phyloP scores from a whole-genome alignment of 2,329 filamentous ascomycete genomes.

The Akanthomyces dipterigenus region DNA sequence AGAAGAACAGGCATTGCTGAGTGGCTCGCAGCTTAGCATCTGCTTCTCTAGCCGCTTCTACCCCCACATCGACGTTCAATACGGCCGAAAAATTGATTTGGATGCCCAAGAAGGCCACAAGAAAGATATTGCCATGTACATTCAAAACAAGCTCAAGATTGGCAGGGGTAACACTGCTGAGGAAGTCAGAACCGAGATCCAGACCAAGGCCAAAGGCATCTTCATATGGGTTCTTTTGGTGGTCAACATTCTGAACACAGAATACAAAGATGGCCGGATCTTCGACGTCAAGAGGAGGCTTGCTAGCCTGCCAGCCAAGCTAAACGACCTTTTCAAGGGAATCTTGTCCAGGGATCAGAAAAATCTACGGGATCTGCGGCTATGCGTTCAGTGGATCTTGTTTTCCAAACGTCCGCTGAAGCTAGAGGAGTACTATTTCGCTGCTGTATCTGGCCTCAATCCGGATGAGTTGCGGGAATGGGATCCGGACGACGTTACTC shows the following conservation, averaged over 20 bases:
- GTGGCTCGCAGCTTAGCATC: conserved; percentile 19
- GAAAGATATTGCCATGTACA: conserved; percentile 20
- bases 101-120: conserved; percentile 22
- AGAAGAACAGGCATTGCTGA: conserved; percentile 19
- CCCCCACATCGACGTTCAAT: conserved; percentile 30
- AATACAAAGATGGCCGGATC: conserved; percentile 22
- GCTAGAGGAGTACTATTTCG: conserved; percentile 36
- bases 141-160: conserved; percentile 12
- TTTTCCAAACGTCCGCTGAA: conserved; percentile 38
- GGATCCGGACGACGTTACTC: conserved; percentile 17
- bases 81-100: conserved; percentile 20
- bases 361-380: conserved; percentile 32
- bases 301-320: conserved; percentile 26
- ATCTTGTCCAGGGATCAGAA: conserved; percentile 41
- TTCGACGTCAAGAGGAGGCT: conserved; percentile 23
- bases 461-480: conserved; percentile 11
- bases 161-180: accelerated
- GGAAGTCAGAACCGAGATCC: conserved; percentile 18
- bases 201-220: conserved; percentile 31
- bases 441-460: not conserved
- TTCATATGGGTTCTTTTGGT: conserved; percentile 40
- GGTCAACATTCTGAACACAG: conserved; percentile 30
- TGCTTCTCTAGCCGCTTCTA: conserved; percentile 44
- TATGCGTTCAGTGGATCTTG: conserved; percentile 47
- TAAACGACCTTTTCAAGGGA: conserved; percentile 43